A percentile compares a stretch with the other conserved stretches of the same genome.
phyloP scores from a whole-genome alignment of 768 basidiomycete genomes.

The Calocera viscosa region DNA sequence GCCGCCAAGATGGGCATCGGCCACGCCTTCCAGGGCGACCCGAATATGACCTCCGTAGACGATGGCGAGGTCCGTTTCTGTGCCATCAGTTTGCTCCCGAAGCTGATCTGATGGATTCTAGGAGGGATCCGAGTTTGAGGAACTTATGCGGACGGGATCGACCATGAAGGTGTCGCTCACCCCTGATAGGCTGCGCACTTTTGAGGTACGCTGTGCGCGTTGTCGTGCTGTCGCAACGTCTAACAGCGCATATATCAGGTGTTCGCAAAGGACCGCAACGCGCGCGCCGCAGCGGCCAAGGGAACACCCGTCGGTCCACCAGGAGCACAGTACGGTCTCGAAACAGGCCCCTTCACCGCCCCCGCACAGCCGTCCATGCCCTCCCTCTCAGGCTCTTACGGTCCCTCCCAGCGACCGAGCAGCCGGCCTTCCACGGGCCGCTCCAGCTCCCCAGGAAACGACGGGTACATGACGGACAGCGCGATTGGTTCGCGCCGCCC shows the following conservation, averaged over 20 bases:
- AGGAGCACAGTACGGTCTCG: background rate
- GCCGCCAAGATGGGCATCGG: background rate
- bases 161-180: constrained; percentile 96
- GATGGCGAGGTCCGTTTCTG: constrained; percentile 1
- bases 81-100: background rate
- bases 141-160: constrained; percentile 74
- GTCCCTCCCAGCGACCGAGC: background rate
- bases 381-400: background rate
- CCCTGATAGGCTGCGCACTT: constrained; percentile 80
- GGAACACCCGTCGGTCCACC: background rate
- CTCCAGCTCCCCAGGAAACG: background rate
- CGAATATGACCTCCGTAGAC: constrained; percentile 5
- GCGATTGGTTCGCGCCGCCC: background rate
- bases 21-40: background rate
- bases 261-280: background rate
- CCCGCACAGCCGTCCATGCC: background rate
- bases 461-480: constrained; percentile 7
- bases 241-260: constrained; percentile 7
- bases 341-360: background rate
- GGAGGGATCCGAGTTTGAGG: constrained; percentile 47
- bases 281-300: background rate
- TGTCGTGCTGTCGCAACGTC: background rate
- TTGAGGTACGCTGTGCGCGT: constrained; percentile 55
- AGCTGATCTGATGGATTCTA: background rate
- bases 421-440: background rate